Conservation (phyloP, 805 yeast genomes). For the Candida pseudofarinosa region DNA sequence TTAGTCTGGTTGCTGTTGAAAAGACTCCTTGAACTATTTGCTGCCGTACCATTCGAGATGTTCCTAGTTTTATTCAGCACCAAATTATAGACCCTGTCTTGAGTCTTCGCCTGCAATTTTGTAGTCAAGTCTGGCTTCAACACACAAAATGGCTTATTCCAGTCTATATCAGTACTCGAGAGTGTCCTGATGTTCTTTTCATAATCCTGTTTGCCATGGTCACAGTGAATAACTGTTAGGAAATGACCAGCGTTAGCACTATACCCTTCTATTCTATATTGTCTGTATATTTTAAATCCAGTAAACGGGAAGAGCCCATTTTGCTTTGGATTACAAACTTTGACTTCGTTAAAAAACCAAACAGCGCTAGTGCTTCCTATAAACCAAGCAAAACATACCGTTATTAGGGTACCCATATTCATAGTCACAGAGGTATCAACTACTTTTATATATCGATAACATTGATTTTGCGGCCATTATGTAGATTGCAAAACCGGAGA, state of each 20-base stretch:
- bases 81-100: conserved; percentile 9
- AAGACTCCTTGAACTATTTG: not conserved
- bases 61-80: not conserved
- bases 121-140: conserved; percentile 25
- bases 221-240: conserved; percentile 48
- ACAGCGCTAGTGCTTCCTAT: conserved; percentile 2
- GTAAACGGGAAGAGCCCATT: conserved; percentile 37
- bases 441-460: not conserved
- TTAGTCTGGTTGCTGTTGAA: not conserved
- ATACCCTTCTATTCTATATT: conserved; percentile 38
- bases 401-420: not conserved
- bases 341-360: conserved; percentile 24
- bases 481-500: not conserved
- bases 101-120: conserved; percentile 5
- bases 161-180: conserved; percentile 36
- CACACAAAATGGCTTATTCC: conserved; percentile 48
- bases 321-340: conserved; percentile 31
- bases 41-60: not conserved
- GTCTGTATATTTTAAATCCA: conserved; percentile 54
- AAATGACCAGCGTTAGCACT: conserved; percentile 38
- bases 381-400: not conserved
- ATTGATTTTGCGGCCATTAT: conserved; percentile 5
- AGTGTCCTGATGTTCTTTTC: conserved; percentile 32
- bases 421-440: not conserved
- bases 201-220: conserved; percentile 44